Conservation (phyloP, 768 basidiomycete species). For the Cubamyces lactineus region DNA sequence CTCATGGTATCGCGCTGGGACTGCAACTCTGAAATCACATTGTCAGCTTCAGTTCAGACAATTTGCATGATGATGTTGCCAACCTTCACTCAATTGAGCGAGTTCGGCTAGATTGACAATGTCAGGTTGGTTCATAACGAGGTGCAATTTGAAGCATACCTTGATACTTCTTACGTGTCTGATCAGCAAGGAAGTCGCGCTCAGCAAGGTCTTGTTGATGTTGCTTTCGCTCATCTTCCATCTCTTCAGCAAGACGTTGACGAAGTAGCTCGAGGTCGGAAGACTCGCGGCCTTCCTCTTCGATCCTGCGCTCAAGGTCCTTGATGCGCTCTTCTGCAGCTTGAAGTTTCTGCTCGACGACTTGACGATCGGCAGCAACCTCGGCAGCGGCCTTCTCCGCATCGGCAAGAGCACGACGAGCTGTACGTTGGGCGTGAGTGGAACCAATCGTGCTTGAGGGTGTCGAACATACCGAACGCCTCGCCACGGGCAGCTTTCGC, state of each 20-base stretch:
- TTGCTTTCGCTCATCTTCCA: conserved; percentile 78
- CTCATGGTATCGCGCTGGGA: conserved; percentile 77
- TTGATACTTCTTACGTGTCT: conserved; percentile 88
- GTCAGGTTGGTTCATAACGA: conserved; percentile 7
- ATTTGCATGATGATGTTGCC: conserved; percentile 8
- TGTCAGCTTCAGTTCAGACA: neutral
- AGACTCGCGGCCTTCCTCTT: conserved; percentile 68
- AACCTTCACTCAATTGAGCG: conserved; percentile 80
- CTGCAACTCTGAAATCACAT: conserved; percentile 59
- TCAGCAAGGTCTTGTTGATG: conserved; percentile 82
- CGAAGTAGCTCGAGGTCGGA: conserved; percentile 67
- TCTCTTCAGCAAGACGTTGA: conserved; percentile 70
- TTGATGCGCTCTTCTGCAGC: conserved; percentile 54
- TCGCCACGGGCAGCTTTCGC: conserved; percentile 69
- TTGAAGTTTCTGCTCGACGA: conserved; percentile 51
- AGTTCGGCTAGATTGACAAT: conserved; percentile 58
- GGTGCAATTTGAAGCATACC: conserved; percentile 42
- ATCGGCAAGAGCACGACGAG: conserved; percentile 62
- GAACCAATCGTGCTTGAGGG: too few species aligned
- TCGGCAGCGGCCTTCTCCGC: conserved; percentile 61
- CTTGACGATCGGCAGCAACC: conserved; percentile 53
- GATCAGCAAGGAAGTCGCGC: conserved; percentile 75
- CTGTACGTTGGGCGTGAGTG: conserved; percentile 38
- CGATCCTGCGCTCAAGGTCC: conserved; percentile 65
- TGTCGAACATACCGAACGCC: conserved; percentile 49